A percentile compares a stretch with the other conserved stretches of the same genome.
Conservation (phyloP, 306 rosid species). For the Cucurbita maxima region DNA sequence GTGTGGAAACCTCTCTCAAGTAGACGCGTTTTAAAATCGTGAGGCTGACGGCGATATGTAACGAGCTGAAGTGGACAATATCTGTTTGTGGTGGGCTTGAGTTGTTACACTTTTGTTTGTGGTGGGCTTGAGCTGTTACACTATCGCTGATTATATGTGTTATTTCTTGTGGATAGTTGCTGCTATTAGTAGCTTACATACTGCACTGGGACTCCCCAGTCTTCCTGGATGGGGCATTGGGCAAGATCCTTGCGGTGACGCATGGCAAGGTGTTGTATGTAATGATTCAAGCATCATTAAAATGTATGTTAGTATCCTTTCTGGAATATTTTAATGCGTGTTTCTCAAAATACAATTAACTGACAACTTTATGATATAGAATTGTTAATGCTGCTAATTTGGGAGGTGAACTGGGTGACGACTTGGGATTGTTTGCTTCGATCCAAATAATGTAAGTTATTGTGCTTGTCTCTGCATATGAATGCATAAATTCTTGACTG, state of each 20-base stretch:
- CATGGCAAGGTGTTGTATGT: constrained; percentile 85
- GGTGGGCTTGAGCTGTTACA: no score
- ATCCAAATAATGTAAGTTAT: constrained; percentile 48
- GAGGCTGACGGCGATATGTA: no score
- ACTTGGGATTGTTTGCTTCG: constrained; percentile 49
- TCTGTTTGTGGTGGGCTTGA: no score
- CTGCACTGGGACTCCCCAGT: constrained; percentile 56
- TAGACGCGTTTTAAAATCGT: no score
- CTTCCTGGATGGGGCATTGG: constrained; percentile 80
- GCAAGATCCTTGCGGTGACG: constrained; percentile 89
- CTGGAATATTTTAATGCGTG: not conserved
- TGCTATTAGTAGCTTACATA: constrained; percentile 58
- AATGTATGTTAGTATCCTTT: constrained; percentile 37
- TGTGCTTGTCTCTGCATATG: constrained; percentile 9
- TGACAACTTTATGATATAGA: constrained; percentile 30
- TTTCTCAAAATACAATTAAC: not conserved
- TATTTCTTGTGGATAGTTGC: constrained; percentile 34
- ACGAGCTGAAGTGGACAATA: no score
- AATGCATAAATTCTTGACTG: not conserved
- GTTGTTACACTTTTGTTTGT: no score
- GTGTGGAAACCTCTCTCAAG: no score
- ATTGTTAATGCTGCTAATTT: constrained; percentile 61
- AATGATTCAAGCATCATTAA: constrained; percentile 37
- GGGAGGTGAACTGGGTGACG: constrained; percentile 75
- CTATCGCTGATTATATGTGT: constrained; percentile 4